Conservation (phyloP, 495 filamentous ascomycete genomes). For the Xylaria flabelliformis region DNA sequence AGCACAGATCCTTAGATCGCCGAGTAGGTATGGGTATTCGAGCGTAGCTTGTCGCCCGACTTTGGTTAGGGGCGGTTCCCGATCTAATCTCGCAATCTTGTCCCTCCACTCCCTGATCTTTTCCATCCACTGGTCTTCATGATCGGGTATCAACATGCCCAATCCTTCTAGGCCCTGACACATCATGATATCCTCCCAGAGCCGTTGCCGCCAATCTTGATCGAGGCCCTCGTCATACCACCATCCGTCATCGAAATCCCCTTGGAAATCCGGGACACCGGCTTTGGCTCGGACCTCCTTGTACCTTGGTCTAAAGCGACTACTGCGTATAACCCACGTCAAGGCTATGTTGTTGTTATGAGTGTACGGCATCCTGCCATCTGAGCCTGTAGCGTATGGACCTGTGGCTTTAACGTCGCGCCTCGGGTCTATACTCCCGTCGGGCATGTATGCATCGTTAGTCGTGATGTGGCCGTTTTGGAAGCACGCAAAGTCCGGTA, state of each 20-base stretch:
- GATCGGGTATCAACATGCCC: slow-evolving; percentile 23
- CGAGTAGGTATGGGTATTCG: slow-evolving; percentile 28
- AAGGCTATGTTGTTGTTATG: slow-evolving; percentile 21
- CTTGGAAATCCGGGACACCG: slow-evolving; percentile 19
- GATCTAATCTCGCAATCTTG: slow-evolving; percentile 20
- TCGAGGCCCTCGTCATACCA: slow-evolving; percentile 5
- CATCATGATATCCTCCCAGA: slow-evolving; percentile 29
- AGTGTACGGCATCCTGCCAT: background rate
- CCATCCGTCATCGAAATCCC: slow-evolving; percentile 1
- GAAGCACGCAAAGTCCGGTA: slow-evolving; percentile 35
- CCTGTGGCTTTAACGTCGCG: slow-evolving; percentile 5
- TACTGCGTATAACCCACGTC: slow-evolving; percentile 22
- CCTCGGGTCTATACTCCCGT: slow-evolving; percentile 12
- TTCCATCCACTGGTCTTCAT: slow-evolving; percentile 12
- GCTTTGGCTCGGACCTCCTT: slow-evolving; percentile 11
- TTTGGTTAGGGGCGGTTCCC: background rate
- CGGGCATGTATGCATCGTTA: background rate
- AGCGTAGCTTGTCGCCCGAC: slow-evolving; percentile 16
- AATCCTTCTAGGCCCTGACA: slow-evolving; percentile 29
- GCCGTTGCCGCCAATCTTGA: slow-evolving; percentile 22
- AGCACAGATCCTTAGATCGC: slow-evolving; percentile 25
- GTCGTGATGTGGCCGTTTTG: background rate
- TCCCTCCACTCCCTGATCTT: slow-evolving; percentile 27
- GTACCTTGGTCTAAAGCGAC: slow-evolving; percentile 13
- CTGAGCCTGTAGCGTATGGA: background rate